Conservation (phyloP, 306 rosid species). For the Sophora flavescens region DNA sequence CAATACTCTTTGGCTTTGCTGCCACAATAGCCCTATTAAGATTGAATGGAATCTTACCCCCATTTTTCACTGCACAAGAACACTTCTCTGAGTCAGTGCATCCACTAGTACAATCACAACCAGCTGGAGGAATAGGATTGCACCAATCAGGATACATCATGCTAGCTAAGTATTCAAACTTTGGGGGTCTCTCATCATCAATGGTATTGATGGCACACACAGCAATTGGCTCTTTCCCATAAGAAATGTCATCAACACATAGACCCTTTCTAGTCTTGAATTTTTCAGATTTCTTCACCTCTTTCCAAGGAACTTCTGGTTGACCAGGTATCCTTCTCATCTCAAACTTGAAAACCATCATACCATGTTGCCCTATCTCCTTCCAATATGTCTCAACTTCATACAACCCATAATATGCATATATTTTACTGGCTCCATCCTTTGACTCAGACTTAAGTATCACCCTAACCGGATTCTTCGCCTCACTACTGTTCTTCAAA, state of each 20-base stretch:
- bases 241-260: conserved; percentile 76
- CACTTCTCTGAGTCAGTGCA: conserved; percentile 83
- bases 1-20: conserved; percentile 71
- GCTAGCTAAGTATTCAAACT: conserved; percentile 71
- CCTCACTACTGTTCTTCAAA: conserved; percentile 76
- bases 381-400: conserved; percentile 76
- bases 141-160: conserved; percentile 72
- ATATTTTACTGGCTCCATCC: conserved; percentile 68
- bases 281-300: conserved; percentile 76
- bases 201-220: conserved; percentile 79
- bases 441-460: conserved; percentile 75
- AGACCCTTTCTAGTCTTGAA: conserved; percentile 71
- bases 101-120: conserved; percentile 72
- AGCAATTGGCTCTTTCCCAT: conserved; percentile 78
- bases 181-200: conserved; percentile 82
- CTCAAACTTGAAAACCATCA: conserved; percentile 76
- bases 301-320: conserved; percentile 89
- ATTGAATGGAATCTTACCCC: conserved; percentile 87
- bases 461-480: conserved; percentile 82
- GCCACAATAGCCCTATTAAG: conserved; percentile 83
- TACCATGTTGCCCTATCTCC: conserved; percentile 80
- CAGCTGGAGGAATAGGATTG: conserved; percentile 57
- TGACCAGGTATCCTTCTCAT: conserved; percentile 75
- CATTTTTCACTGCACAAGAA: conserved; percentile 76
- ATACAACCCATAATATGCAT: conserved; percentile 89